These are phyloP conservation scores for Filobasidium floriforme DNA, from an alignment of 768 basidiomycete genomes.

Conservation along the genomic window DNA sequence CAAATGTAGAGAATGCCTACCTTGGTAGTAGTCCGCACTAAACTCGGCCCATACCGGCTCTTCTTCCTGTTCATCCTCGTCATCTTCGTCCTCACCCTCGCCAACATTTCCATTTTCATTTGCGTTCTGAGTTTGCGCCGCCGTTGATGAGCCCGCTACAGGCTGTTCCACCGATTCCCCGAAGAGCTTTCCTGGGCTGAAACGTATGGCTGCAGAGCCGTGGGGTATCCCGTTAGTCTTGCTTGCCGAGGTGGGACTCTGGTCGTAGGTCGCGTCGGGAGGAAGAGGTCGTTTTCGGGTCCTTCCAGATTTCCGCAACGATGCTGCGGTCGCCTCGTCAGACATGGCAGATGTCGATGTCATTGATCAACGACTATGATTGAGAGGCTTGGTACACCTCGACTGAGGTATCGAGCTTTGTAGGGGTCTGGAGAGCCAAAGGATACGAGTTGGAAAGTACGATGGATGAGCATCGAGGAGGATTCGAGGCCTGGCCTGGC, in stretches of 20 bases:
- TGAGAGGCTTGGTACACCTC: too few relatives aligned
- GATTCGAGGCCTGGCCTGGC: too few relatives aligned
- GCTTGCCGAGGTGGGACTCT: not conserved
- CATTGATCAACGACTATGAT: too few relatives aligned
- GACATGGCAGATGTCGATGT: not conserved
- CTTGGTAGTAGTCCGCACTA: conserved; percentile 25
- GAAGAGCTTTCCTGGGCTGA: not conserved
- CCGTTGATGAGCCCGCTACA: too few relatives aligned
- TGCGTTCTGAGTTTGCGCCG: too few relatives aligned
- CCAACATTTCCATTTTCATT: not conserved
- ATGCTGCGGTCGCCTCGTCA: not conserved
- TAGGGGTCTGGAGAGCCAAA: too few relatives aligned
- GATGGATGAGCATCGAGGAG: too few relatives aligned
- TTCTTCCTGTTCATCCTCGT: conserved; percentile 22
- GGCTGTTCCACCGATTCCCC: not conserved
- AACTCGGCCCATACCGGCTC: conserved; percentile 23
- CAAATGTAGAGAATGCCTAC: not conserved
- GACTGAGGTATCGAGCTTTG: too few relatives aligned
- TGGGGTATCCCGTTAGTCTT: not conserved
- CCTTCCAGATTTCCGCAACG: not conserved
- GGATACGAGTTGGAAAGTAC: too few relatives aligned
- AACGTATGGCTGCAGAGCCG: not conserved
- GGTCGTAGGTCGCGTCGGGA: conserved; percentile 3
- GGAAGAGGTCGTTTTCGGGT: conserved; percentile 5
- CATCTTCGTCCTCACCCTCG: not conserved